Conservation (phyloP, 202 grass and related monocot genomes). For the Cymbopogon flexuosus region DNA sequence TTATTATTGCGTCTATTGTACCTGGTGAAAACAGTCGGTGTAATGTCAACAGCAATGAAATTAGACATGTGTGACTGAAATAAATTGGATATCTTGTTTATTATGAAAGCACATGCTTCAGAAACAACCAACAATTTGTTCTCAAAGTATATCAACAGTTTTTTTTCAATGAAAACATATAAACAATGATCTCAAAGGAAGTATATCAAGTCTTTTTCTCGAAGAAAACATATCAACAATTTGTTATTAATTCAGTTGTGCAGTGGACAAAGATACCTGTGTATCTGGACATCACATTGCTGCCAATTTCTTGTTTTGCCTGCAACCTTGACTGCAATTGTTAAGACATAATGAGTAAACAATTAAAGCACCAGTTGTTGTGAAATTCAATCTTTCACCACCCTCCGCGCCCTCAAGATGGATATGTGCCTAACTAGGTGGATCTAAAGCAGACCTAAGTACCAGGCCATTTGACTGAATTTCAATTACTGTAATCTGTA, state of each 20-base stretch:
- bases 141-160: background rate
- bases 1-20: slow-evolving; percentile 88
- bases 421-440: background rate
- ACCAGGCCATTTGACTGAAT: background rate
- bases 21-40: slow-evolving; percentile 36
- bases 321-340: slow-evolving; percentile 92
- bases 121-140: background rate
- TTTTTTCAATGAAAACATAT: background rate
- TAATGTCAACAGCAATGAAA: background rate
- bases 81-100: background rate
- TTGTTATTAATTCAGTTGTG: slow-evolving; percentile 8
- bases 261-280: slow-evolving; percentile 51
- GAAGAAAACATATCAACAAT: background rate
- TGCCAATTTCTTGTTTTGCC: slow-evolving; percentile 98
- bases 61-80: background rate
- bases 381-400: background rate
- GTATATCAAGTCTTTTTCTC: background rate
- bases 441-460: background rate
- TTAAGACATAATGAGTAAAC: slow-evolving; percentile 33
- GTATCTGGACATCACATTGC: slow-evolving; percentile 75
- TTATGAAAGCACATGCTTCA: background rate
- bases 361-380: background rate
- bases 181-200: background rate
- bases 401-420: background rate
- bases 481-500: background rate